A percentile compares a stretch with the other conserved stretches of the same genome.
These are phyloP conservation scores for Salix caprea DNA, from an alignment of 345 rosid species.

Conservation along the genomic window DNA sequence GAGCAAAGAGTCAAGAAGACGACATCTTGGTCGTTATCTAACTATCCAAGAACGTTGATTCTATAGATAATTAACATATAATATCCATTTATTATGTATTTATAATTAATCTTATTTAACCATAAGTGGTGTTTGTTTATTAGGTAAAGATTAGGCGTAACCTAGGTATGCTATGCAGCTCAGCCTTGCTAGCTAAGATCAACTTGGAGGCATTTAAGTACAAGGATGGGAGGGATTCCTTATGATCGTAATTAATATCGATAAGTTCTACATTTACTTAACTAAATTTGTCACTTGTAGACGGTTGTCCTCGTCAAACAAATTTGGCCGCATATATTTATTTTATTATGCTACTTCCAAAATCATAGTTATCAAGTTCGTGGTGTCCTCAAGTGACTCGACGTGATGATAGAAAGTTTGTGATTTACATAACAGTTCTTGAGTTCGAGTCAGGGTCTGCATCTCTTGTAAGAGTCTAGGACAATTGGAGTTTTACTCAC, in stretches of 20 bases:
- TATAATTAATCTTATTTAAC: neutral
- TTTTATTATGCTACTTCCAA: too few species aligned
- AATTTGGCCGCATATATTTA: too few species aligned
- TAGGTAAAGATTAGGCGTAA: neutral
- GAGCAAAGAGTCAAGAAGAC: neutral
- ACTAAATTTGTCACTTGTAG: too few species aligned
- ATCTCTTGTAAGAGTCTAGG: too few species aligned
- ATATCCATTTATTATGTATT: neutral
- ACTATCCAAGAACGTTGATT: neutral
- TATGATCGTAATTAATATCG: neutral
- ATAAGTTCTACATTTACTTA: neutral
- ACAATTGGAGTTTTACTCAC: too few species aligned
- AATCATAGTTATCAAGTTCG: too few species aligned
- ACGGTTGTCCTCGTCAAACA: too few species aligned
- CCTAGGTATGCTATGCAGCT: neutral
- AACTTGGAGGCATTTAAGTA: neutral
- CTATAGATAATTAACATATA: neutral
- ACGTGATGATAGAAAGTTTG: too few species aligned
- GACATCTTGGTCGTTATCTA: neutral
- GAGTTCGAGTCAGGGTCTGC: fast-evolving
- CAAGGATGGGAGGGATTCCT: neutral
- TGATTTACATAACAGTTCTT: too few species aligned
- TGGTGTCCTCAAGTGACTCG: too few species aligned
- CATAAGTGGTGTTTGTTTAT: too few species aligned
- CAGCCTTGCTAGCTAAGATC: neutral